Conservation (phyloP, 768 basidiomycete species). For the Mycena pura region DNA sequence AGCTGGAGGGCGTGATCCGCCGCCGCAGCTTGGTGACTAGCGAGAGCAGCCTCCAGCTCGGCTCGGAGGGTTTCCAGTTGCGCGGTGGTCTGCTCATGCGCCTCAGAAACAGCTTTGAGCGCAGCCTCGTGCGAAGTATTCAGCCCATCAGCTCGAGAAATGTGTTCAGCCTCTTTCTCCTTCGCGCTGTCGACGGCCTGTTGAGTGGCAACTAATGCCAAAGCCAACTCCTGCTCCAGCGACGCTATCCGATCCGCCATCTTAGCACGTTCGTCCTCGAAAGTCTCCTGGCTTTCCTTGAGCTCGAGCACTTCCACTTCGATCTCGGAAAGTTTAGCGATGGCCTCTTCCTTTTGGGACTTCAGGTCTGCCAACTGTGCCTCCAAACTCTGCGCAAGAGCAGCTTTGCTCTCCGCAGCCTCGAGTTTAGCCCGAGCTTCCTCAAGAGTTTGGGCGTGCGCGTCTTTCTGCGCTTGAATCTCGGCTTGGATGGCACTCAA, state of each 20-base stretch:
- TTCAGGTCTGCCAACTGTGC: constrained; percentile 60
- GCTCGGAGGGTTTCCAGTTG: constrained; percentile 54
- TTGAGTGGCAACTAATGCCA: constrained; percentile 54
- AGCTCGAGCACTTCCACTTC: constrained; percentile 83
- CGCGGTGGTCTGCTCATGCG: constrained; percentile 49
- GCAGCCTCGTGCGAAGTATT: constrained; percentile 53
- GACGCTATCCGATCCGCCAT: constrained; percentile 52
- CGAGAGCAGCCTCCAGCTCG: constrained; percentile 52
- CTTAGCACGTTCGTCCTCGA: constrained; percentile 63
- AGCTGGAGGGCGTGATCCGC: constrained; percentile 57
- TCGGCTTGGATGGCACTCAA: constrained; percentile 63
- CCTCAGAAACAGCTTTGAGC: constrained; percentile 50
- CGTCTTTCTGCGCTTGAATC: constrained; percentile 53
- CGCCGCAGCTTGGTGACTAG: constrained; percentile 56
- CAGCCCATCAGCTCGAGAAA: constrained; percentile 46
- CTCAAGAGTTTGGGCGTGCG: constrained; percentile 56
- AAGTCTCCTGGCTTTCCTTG: constrained; percentile 70
- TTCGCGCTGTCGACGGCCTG: constrained; percentile 53
- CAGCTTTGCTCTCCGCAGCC: constrained; percentile 54
- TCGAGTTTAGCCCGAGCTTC: constrained; percentile 53
- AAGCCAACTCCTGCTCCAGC: constrained; percentile 61
- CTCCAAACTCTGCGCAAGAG: constrained; percentile 50
- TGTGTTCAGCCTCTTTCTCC: constrained; percentile 55
- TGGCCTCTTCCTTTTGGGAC: constrained; percentile 72
- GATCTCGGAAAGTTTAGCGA: constrained; percentile 76